These are phyloP conservation scores for Hypericum perforatum DNA, from an alignment of 345 rosid genomes.

Conservation along the genomic window DNA sequence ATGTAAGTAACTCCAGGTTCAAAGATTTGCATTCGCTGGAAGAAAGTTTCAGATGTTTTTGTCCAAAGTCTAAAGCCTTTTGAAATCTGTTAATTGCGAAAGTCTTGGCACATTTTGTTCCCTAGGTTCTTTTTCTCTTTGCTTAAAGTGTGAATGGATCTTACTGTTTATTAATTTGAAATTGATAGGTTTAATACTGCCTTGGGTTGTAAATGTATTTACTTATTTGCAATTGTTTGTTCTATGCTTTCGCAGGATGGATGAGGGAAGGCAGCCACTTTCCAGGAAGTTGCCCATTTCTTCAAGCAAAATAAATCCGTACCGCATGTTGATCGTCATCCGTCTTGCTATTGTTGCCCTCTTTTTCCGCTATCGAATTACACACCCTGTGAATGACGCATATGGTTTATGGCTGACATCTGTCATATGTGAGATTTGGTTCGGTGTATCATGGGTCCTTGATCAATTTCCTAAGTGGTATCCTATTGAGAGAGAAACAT, in stretches of 20 bases:
- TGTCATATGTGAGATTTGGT: constrained; percentile 4
- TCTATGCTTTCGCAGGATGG: constrained; percentile 2
- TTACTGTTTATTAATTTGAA: too few species aligned
- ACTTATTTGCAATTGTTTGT: not conserved
- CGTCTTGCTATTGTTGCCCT: constrained; percentile 3
- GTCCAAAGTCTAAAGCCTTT: too few species aligned
- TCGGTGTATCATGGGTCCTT: constrained; percentile 3
- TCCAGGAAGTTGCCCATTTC: constrained; percentile 2
- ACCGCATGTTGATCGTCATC: not conserved
- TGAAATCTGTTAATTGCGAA: too few species aligned
- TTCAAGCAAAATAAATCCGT: constrained; percentile 5
- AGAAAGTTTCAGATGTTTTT: too few species aligned
- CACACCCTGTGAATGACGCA: constrained; percentile 2
- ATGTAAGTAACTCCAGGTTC: not conserved
- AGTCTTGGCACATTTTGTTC: too few species aligned
- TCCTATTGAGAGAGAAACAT: constrained; percentile 5
- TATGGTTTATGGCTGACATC: constrained; percentile 5
- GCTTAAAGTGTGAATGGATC: too few species aligned
- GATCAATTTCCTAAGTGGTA: constrained; percentile 4
- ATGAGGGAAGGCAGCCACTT: constrained; percentile 5
- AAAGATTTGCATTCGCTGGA: too few species aligned
- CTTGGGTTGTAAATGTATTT: too few species aligned
- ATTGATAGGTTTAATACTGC: too few species aligned
- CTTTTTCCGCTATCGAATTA: constrained; percentile 1
- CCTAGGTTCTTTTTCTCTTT: too few species aligned